A percentile compares a stretch with the other conserved stretches of the same genome.
These are phyloP conservation scores for Pichia terricola DNA, from an alignment of 1,139 yeast species.

Conservation along the genomic window DNA sequence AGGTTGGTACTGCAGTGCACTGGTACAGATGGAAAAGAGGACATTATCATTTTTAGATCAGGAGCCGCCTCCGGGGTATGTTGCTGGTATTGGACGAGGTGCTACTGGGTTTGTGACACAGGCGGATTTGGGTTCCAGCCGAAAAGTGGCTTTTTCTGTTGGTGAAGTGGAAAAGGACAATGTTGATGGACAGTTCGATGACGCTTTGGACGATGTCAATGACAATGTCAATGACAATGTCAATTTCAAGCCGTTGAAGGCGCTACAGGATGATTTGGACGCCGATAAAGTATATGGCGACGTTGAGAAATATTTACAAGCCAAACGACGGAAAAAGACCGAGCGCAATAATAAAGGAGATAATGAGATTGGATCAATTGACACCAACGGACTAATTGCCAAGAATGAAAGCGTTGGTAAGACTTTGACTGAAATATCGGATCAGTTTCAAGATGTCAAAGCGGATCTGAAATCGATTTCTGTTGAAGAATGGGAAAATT, in stretches of 20 bases:
- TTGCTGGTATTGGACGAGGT: slow-evolving; percentile 92
- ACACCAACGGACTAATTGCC: neutral
- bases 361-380: neutral
- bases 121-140: slow-evolving; percentile 57
- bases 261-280: slow-evolving; percentile 28
- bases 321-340: slow-evolving; percentile 6
- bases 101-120: slow-evolving; percentile 88
- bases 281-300: slow-evolving; percentile 64
- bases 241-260: too few relatives aligned
- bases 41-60: slow-evolving; percentile 52
- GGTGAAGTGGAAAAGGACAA: slow-evolving; percentile 26
- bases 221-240: neutral
- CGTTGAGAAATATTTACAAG: slow-evolving; percentile 39
- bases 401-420: slow-evolving; percentile 9
- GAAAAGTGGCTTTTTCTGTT: slow-evolving; percentile 27
- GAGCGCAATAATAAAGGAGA: neutral
- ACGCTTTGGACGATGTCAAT: neutral
- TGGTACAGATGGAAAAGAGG: neutral
- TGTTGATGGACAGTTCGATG: neutral
- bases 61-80: slow-evolving; percentile 82
- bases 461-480: slow-evolving; percentile 49
- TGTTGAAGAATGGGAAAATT: slow-evolving; percentile 64
- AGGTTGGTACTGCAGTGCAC: neutral
- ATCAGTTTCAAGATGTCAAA: slow-evolving; percentile 53
- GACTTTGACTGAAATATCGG: slow-evolving; percentile 26